A percentile compares a stretch with the other conserved stretches of the same genome.
These are phyloP conservation scores for Hortaea sp. DNA, from an alignment of 2,329 filamentous ascomycete species.

Conservation along the genomic window DNA sequence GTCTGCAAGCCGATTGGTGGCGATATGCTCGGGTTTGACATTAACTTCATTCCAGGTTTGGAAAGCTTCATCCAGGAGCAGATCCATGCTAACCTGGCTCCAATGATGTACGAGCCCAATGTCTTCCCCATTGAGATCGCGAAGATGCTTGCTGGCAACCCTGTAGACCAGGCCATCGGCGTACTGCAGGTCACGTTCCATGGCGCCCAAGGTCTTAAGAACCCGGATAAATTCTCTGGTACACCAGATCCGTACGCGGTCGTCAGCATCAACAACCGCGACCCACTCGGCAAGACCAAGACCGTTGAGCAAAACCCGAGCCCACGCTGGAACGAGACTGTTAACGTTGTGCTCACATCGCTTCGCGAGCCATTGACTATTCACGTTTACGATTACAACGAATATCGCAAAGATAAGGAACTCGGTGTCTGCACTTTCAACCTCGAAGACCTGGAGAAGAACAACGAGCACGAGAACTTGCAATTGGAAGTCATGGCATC, in stretches of 20 bases:
- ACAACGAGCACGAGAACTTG: conserved; percentile 72
- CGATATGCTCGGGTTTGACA: conserved; percentile 92
- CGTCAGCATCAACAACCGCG: conserved; percentile 74
- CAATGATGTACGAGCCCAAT: conserved; percentile 97
- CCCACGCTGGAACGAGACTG: conserved; percentile 91
- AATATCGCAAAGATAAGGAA: conserved; percentile 92
- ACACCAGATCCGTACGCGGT: conserved; percentile 84
- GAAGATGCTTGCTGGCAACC: conserved; percentile 90
- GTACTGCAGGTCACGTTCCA: conserved; percentile 87
- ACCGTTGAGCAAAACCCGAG: conserved; percentile 73
- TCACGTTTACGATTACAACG: conserved; percentile 84
- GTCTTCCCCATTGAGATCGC: conserved; percentile 98
- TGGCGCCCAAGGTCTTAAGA: conserved; percentile 85
- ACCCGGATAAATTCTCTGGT: conserved; percentile 85
- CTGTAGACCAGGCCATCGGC: conserved; percentile 91
- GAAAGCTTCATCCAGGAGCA: conserved; percentile 91
- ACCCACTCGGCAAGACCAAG: conserved; percentile 80
- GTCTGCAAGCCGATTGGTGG: conserved; percentile 96
- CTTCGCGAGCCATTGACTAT: conserved; percentile 81
- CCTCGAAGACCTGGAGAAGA: conserved; percentile 69
- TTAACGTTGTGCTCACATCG: conserved; percentile 89
- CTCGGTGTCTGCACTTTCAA: conserved; percentile 78
- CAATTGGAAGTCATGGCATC: conserved; percentile 74
- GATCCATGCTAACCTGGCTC: conserved; percentile 84
- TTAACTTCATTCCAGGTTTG: conserved; percentile 95